Percentiles rank a stretch among this genome's conserved stretches.
These are phyloP conservation scores for Mortierella sp. DNA, from an alignment of 371 early-diverging fungal genomes.

Conservation along the genomic window DNA sequence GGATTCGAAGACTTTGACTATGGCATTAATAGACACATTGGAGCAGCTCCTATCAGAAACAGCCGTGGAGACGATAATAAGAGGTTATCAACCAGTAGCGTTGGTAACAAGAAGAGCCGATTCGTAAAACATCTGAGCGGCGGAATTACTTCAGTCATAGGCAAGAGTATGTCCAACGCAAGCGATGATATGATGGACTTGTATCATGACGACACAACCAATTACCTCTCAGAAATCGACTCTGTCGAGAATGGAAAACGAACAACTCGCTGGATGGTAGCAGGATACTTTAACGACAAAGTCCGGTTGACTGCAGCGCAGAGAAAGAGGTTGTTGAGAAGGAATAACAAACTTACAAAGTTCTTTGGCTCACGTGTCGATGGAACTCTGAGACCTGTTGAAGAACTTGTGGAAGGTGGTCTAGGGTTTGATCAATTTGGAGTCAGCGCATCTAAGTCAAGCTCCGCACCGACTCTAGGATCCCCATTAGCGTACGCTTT, in stretches of 20 bases:
- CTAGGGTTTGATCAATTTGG: conserved; percentile 3
- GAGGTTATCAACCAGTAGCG: conserved; percentile 1
- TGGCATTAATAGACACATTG: background rate
- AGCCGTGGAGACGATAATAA: conserved; percentile 1
- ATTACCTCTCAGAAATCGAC: conserved; percentile 26
- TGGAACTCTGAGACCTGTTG: conserved; percentile 40
- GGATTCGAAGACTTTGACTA: conserved; percentile 32
- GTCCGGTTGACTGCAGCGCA: conserved; percentile 53
- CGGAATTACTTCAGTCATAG: background rate
- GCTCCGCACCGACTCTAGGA: conserved; percentile 11
- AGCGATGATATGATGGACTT: conserved; percentile 19
- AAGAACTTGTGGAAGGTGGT: conserved; percentile 25
- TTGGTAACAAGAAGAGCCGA: background rate
- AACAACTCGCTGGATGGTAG: conserved; percentile 56
- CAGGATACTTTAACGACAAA: conserved; percentile 51
- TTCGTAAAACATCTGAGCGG: conserved; percentile 26
- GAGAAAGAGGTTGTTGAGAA: conserved; percentile 38
- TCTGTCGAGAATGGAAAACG: conserved; percentile 33
- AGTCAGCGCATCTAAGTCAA: background rate
- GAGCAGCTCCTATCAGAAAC: background rate
- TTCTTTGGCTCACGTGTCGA: conserved; percentile 57
- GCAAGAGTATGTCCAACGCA: conserved; percentile 11
- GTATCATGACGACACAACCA: conserved; percentile 14
- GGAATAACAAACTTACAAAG: conserved; percentile 55
- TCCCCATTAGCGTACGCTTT: conserved; percentile 40